Evolutionary conservation across 2,329 filamentous ascomycete species (phyloP), one percentile per base, ranked within the genome.

Genomic region (Pseudogymnoascus sp.): DNA sequence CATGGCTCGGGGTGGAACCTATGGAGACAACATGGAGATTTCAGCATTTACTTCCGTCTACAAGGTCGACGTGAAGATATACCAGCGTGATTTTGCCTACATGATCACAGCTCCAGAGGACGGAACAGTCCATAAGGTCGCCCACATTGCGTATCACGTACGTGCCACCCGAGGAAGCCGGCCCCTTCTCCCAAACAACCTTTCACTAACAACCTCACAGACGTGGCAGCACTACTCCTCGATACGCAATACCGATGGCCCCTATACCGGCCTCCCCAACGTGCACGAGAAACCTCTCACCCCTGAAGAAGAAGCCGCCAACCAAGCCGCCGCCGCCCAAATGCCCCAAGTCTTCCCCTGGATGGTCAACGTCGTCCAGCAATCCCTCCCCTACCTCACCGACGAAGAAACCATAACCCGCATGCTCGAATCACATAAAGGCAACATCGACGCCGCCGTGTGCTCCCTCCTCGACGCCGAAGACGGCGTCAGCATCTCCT

Each of bases 11-110:
- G 78, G 79, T 30, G 83, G 83, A 60, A 82, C 82, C 39, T 89
- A 82, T 74, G 87, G 84, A 25, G 86, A 87, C 70, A 85, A 88
- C 63, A 80, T 87, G 75, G 85, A 89, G 73, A 81, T 90, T 49
- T 79, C 80, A 33, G 87, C 87, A 5, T 89, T 89, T 72, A 82
- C 83, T 28, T 80, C 82, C 62, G 82, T 81, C 22, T 87, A 81
- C 70, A 77, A 81, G 60, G 80, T 81, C 60, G 82, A 88, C 70
- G 83, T 90, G 62, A 81, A 81, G 67, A 82, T 89, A 62, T 88
- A 85, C 73, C 75, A 82, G 73, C 68, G 79, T 71, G 78, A 82
- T 69, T 78, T 77, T 68, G 76, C 77, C 39, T 82, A 79, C 70
- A 75, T 80, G 68, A 74, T 82, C 66, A 74, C 75, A 64, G 81